A percentile compares a stretch with the other conserved stretches of the same genome.
phyloP scores from a whole-genome alignment of 2,329 filamentous ascomycete species.

The Cadophora sp. region DNA sequence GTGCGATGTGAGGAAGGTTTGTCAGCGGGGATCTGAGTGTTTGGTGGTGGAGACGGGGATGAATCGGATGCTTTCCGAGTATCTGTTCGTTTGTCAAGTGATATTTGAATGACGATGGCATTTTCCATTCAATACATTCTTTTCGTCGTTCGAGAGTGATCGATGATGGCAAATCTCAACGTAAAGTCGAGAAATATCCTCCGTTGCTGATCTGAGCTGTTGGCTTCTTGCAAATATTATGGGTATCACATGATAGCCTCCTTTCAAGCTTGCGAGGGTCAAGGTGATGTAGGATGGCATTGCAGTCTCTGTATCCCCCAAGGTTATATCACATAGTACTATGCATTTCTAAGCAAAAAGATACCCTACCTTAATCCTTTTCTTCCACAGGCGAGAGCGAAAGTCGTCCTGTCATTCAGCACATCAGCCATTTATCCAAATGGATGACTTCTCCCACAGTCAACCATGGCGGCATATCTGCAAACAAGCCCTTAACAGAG shows the following conservation, averaged over 20 bases:
- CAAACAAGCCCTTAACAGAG: background rate
- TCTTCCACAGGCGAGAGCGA: background rate
- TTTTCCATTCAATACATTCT: no score
- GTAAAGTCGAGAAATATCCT: no score
- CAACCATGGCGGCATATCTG: background rate
- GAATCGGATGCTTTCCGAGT: background rate
- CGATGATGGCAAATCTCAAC: no score
- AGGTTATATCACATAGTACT: background rate
- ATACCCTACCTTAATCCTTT: background rate
- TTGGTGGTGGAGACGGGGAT: conserved; percentile 6
- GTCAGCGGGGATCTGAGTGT: conserved; percentile 4
- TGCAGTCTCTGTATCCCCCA: no score
- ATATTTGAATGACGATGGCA: background rate
- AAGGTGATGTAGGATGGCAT: no score
- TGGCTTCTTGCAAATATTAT: no score
- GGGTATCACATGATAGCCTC: background rate
- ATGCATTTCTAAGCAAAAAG: background rate
- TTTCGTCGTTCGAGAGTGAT: no score
- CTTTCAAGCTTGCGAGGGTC: background rate
- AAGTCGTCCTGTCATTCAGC: background rate
- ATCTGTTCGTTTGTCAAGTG: background rate
- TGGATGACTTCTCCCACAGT: background rate
- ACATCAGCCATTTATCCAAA: background rate
- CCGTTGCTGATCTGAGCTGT: no score
- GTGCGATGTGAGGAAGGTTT: background rate